Conservation (phyloP, 208 protist genomes). For the Lotmaria passim region DNA sequence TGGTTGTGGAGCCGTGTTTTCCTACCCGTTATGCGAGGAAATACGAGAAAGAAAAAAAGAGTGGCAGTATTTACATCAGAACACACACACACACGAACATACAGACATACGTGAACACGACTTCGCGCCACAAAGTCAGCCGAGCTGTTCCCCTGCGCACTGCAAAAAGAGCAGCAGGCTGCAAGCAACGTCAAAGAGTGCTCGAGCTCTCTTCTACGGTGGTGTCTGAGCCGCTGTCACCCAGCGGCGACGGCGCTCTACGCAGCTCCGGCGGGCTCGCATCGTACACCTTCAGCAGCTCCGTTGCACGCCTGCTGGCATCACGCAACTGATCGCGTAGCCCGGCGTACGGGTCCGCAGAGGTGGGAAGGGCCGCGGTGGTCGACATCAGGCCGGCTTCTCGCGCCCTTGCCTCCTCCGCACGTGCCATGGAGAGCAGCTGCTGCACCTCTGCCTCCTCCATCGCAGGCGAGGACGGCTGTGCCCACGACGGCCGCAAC, state of each 20-base stretch:
- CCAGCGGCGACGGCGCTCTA: background rate
- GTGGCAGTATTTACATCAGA: too few species aligned
- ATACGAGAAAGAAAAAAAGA: too few species aligned
- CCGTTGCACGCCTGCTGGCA: slow-evolving; percentile 12
- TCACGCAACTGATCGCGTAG: slow-evolving; percentile 15
- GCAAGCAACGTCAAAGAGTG: too few species aligned
- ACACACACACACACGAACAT: too few species aligned
- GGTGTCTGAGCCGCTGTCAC: slow-evolving; percentile 4
- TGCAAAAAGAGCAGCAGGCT: too few species aligned
- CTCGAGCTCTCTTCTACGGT: too few species aligned
- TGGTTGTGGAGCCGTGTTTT: too few species aligned
- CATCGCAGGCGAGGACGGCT: background rate
- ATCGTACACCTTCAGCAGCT: slow-evolving; percentile 26
- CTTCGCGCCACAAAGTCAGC: too few species aligned
- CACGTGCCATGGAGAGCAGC: slow-evolving; percentile 49
- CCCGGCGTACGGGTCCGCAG: slow-evolving; percentile 15
- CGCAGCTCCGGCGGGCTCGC: slow-evolving; percentile 23
- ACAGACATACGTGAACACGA: too few species aligned
- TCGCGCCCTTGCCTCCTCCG: slow-evolving; percentile 41
- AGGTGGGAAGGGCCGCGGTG: background rate
- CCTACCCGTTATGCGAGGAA: too few species aligned
- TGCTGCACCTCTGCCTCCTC: slow-evolving; percentile 37
- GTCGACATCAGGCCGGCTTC: background rate
- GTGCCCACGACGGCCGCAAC: slow-evolving; percentile 29
- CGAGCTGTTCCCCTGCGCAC: too few species aligned